These are phyloP conservation scores for Aspergillus latus DNA, from an alignment of 2,329 filamentous ascomycete genomes.

Conservation along the genomic window DNA sequence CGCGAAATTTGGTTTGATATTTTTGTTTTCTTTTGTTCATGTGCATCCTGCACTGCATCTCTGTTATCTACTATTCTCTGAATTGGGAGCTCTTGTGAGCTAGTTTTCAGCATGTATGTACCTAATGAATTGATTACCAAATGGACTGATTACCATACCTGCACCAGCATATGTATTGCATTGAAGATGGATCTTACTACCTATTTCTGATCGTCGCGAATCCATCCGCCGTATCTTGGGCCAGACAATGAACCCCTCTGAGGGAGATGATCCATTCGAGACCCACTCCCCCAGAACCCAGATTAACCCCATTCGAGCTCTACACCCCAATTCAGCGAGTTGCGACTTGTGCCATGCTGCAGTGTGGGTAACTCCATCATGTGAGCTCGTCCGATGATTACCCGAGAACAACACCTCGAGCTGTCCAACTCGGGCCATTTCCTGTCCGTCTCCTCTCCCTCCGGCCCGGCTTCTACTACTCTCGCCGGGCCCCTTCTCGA, in stretches of 20 bases:
- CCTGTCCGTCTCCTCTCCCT: background rate
- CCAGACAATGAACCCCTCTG: too few relatives aligned
- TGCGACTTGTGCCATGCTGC: background rate
- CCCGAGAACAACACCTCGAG: background rate
- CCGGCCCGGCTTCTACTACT: background rate
- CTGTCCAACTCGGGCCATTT: background rate
- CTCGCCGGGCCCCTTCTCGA: background rate
- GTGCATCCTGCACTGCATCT: slow-evolving; percentile 10
- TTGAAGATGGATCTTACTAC: too few relatives aligned
- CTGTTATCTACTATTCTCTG: slow-evolving; percentile 3
- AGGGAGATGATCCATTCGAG: too few relatives aligned
- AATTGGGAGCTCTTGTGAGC: background rate
- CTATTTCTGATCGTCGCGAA: too few relatives aligned
- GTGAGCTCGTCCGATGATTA: background rate
- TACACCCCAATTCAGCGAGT: background rate
- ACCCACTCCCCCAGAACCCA: slow-evolving; percentile 11
- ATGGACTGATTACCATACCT: too few relatives aligned
- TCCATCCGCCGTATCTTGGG: too few relatives aligned
- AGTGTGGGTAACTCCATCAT: background rate
- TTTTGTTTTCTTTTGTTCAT: background rate
- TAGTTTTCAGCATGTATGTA: background rate
- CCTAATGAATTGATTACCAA: slow-evolving; percentile 1
- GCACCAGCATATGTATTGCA: too few relatives aligned
- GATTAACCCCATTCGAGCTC: slow-evolving; percentile 23
- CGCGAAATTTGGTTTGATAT: slow-evolving; percentile 37